phyloP scores from a whole-genome alignment of 305 asterid genomes.

The Solanum hybrid region DNA sequence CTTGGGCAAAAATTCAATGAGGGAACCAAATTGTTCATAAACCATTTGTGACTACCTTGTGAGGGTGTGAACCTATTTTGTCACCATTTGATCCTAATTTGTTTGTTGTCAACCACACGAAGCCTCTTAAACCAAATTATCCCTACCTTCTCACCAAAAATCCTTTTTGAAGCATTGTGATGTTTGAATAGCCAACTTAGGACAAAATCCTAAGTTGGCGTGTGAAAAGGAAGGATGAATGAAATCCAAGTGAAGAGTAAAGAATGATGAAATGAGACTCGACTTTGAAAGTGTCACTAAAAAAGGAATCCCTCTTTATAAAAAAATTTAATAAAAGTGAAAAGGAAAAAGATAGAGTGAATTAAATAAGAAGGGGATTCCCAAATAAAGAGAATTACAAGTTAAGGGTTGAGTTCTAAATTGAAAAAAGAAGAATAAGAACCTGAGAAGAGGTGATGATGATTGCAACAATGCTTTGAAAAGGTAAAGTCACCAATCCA shows the following conservation, averaged over 20 bases:
- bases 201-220: neutral
- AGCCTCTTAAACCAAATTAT: neutral
- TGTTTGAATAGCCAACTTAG: neutral
- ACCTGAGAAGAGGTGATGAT: neutral
- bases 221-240: neutral
- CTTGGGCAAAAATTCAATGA: neutral
- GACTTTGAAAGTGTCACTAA: too few relatives aligned
- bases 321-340: neutral
- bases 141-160: neutral
- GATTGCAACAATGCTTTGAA: neutral
- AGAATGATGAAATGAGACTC: too few relatives aligned
- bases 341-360: neutral
- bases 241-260: neutral
- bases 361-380: neutral
- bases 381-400: neutral
- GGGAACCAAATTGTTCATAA: neutral
- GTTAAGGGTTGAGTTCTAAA: neutral
- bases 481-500: neutral
- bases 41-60: neutral
- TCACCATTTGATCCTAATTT: neutral
- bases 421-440: neutral
- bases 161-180: neutral
- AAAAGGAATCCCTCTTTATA: neutral
- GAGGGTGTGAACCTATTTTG: neutral
- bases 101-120: neutral